Evolutionary conservation across 2,329 filamentous ascomycete species (phyloP).

Genomic region (Trichoderma sp.): DNA sequence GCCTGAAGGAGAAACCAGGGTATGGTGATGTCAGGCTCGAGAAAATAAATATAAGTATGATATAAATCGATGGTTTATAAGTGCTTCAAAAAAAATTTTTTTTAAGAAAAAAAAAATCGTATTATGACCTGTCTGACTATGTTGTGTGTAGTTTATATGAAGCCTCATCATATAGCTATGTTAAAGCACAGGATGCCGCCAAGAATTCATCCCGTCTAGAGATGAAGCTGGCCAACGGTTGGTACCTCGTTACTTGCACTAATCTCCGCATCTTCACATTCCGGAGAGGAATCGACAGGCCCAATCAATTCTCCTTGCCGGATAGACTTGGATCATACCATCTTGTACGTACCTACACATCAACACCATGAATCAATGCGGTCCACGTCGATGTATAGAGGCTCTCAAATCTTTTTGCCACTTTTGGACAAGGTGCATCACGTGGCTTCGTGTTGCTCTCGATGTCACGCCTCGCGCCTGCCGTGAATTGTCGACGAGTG

Average conservation of each 20-base stretch:
- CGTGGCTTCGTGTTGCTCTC: constrained; percentile 29
- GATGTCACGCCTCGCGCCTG: constrained; percentile 22
- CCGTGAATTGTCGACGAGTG: background rate
- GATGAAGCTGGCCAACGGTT: background rate
- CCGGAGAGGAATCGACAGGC: background rate
- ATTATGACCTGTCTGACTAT: too few species aligned
- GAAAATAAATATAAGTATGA: too few species aligned
- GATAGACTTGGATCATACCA: background rate
- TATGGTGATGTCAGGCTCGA: too few species aligned
- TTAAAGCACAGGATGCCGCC: background rate
- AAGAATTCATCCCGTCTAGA: background rate
- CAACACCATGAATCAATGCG: background rate
- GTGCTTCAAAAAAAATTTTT: too few species aligned
- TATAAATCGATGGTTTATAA: too few species aligned
- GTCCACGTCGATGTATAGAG: constrained; percentile 23
- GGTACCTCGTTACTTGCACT: background rate
- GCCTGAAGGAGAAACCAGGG: background rate
- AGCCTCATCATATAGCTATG: background rate
- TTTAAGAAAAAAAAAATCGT: too few species aligned
- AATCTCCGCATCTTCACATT: background rate
- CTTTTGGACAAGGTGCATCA: constrained; percentile 22
- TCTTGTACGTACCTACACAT: background rate
- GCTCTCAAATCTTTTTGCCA: constrained; percentile 3
- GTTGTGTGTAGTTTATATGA: too few species aligned
- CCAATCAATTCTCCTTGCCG: background rate